phyloP scores from a whole-genome alignment of 345 rosid genomes.

The Brassica juncea region DNA sequence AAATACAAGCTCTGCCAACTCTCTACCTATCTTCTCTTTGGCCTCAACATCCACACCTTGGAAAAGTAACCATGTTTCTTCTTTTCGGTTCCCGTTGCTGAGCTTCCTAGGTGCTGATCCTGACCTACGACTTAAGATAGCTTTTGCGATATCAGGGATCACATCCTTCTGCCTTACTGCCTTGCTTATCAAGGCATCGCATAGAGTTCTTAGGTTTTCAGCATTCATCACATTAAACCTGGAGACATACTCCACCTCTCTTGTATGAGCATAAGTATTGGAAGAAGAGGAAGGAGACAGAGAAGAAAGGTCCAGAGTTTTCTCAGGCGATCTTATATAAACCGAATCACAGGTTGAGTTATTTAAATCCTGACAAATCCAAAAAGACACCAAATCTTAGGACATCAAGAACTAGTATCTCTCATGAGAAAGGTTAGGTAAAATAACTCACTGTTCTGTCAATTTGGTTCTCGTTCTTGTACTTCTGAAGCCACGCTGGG shows the following conservation, averaged over 20 bases:
- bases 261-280: constrained; percentile 34
- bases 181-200: constrained; percentile 60
- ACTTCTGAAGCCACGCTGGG: constrained; percentile 76
- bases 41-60: constrained; percentile 61
- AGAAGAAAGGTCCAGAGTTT: constrained; percentile 55
- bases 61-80: constrained; percentile 78
- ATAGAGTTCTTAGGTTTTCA: constrained; percentile 50
- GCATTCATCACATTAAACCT: constrained; percentile 56
- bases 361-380: constrained; percentile 44
- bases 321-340: constrained; percentile 40
- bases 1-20: constrained; percentile 62
- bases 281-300: constrained; percentile 58
- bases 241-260: constrained; percentile 47
- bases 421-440: neutral
- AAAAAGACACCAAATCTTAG: neutral
- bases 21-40: constrained; percentile 67
- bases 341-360: constrained; percentile 41
- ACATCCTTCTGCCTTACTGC: constrained; percentile 60
- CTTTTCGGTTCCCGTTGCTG: constrained; percentile 37
- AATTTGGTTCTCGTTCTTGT: constrained; percentile 54
- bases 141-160: constrained; percentile 54
- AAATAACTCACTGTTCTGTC: constrained; percentile 25
- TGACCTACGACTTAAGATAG: constrained; percentile 68
- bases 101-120: constrained; percentile 51
- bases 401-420: neutral